Evolutionary conservation across 2,329 filamentous ascomycete genomes (phyloP), one percentile per base, ranked within the genome.

Genomic region (Penicillium sp.): DNA sequence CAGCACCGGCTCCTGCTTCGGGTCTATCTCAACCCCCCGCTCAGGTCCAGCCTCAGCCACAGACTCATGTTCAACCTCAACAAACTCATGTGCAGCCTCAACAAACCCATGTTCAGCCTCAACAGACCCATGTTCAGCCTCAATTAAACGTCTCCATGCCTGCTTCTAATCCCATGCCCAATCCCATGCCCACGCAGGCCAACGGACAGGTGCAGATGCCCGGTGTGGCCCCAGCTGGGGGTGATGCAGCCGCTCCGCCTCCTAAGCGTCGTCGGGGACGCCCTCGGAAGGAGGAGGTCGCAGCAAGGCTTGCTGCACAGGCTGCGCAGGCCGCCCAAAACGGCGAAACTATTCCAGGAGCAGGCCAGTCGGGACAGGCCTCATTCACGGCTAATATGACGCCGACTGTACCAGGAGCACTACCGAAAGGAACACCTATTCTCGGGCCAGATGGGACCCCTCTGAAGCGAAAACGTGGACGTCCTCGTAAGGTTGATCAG

Each of bases 391-490:
- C 51, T 22, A 61, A 58, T 25, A 60, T 60, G 55, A 58, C 55
- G 0, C 51, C 56, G 2, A 52, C 46, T 14, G 52, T 38, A 10
- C 46, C 51, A 28, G 48, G 51, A 30, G 40, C 44, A 38, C 44
- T 49, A 8, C 29, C 34, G 5, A 54, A 44, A 18, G 33, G 34
- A 14, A 52, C 51, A 8, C 52, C 56, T 18, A 55, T 58, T 2
- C 46, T 62, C 1, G 60, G 57, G 3, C 54, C 60, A 2, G 58
- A 62, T 35, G 60, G 60, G 13, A 61, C 56, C 5, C 59, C 59
- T n/a, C n/a, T 60, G 18, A 61, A 61, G 45, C 54, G 59, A 25
- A 65, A 65, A 37, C 62, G 65, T 43, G 65, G 65, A 39, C 65
- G 65, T 25, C 65, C 65, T 10, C 64, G 65, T 29, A 67, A 67